Evolutionary conservation across 2,329 filamentous ascomycete species (phyloP), one percentile per base, ranked within the genome.

Genomic region (Epichloe uncinata): DNA sequence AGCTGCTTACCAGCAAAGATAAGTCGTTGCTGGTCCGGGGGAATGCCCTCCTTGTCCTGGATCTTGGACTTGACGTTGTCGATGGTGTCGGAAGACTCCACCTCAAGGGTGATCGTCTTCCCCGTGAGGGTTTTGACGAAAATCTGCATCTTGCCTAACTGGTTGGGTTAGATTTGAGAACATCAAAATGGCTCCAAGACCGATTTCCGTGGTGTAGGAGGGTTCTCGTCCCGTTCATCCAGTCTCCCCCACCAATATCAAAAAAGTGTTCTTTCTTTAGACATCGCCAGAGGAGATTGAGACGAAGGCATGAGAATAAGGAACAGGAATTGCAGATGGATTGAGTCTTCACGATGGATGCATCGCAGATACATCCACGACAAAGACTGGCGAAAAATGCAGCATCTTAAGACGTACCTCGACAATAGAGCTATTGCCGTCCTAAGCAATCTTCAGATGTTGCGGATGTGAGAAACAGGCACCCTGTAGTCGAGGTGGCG

Each of bases 1-100:
- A 98, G 90, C 81, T 98, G 93, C 85, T 98, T 98, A 73, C 93
- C 93, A 68, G 93, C 93, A 75, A 97, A 98, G 83, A 98, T 98
- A 73, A 98, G 77, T 71, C 93, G 91, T 80, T 98, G 93, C 75
- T 97, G 93, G 79, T 97, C 93, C 45, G 93, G 91, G 69, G 69
- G 93, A 62, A 98, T 98, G 63, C 93, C 91, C 80, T 98, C 93
- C 87, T 97, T 98, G 84, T 97, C 93, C 88, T 84, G 77, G 64
- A 81, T 81, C 83, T 98, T 97, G 79, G 87, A 88, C 85, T 97
- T 97, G 79, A 98, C 93, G 85, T 97, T 97, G 84, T 97, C 93
- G 76, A 98, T 97, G 69, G 91, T 97, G 77, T 98, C 93, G 69
- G 85, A 91, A 66, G 89, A 95, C 85, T 97, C 93, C 77, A 97